Evolutionary conservation across 2,329 filamentous ascomycete genomes (phyloP).

Genomic region (Diplodia intermedia): DNA sequence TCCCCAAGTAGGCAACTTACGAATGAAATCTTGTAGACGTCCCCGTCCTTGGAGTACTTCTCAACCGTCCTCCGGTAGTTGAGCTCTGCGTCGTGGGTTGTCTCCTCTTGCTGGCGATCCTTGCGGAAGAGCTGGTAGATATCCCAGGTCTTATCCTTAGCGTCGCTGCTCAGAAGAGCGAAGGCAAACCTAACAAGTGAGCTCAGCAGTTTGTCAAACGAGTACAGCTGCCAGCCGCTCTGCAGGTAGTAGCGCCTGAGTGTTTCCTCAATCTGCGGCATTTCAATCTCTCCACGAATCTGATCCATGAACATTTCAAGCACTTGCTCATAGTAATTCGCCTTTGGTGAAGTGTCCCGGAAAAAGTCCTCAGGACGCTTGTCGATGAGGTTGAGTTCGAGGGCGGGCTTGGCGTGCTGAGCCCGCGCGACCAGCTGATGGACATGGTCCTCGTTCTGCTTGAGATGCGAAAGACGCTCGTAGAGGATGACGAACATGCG

Average conservation of each 20-base stretch:
- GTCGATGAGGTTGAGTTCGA: slow-evolving; percentile 82
- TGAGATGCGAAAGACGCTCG: slow-evolving; percentile 80
- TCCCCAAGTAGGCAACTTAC: slow-evolving; percentile 64
- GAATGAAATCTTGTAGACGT: slow-evolving; percentile 88
- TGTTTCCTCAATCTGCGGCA: slow-evolving; percentile 84
- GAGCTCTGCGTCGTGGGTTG: slow-evolving; percentile 88
- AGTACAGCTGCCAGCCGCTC: slow-evolving; percentile 92
- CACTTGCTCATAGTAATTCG: slow-evolving; percentile 85
- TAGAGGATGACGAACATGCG: slow-evolving; percentile 92
- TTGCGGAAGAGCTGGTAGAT: slow-evolving; percentile 86
- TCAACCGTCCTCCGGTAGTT: slow-evolving; percentile 90
- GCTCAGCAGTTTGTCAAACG: slow-evolving; percentile 85
- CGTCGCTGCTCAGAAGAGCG: slow-evolving; percentile 82
- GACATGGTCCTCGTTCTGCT: slow-evolving; percentile 77
- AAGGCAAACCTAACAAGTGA: slow-evolving; percentile 81
- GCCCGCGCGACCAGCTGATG: slow-evolving; percentile 75
- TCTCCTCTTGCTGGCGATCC: slow-evolving; percentile 81
- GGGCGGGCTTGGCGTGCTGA: slow-evolving; percentile 78
- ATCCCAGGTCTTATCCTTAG: slow-evolving; percentile 92
- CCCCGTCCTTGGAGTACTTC: slow-evolving; percentile 89
- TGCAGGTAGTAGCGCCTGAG: slow-evolving; percentile 90
- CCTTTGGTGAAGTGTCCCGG: slow-evolving; percentile 63
- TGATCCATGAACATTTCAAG: slow-evolving; percentile 86
- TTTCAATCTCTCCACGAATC: slow-evolving; percentile 81
- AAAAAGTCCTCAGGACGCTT: slow-evolving; percentile 80